phyloP scores from a whole-genome alignment of 2,329 filamentous ascomycete species.

The Tolypocladium guangdongense region DNA sequence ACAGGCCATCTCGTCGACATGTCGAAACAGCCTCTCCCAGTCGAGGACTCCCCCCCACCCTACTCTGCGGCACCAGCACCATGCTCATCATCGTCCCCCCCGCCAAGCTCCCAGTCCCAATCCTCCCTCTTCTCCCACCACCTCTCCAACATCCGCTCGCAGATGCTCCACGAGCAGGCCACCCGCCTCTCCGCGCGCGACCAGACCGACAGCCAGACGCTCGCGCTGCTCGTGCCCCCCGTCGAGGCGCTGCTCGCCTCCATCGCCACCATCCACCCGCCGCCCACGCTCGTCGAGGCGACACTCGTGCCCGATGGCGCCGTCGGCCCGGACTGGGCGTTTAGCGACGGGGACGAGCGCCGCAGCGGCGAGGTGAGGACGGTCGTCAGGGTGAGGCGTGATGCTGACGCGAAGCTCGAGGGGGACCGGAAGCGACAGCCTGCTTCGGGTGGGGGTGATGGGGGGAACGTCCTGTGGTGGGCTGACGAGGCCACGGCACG shows the following conservation, averaged over 20 bases:
- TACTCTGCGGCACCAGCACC: neutral
- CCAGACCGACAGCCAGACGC: conserved; percentile 24
- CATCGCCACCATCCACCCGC: conserved; percentile 20
- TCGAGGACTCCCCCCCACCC: neutral
- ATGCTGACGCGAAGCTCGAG: neutral
- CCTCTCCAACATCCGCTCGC: conserved; percentile 23
- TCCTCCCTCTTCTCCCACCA: conserved; percentile 23
- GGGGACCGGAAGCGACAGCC: conserved; percentile 7
- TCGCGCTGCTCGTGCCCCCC: conserved; percentile 28
- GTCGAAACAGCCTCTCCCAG: neutral
- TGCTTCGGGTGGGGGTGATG: too few species aligned
- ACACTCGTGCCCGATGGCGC: conserved; percentile 32
- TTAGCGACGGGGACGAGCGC: conserved; percentile 21
- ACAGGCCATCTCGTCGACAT: neutral
- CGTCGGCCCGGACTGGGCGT: conserved; percentile 23
- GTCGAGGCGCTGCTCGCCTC: conserved; percentile 30
- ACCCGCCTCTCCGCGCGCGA: conserved; percentile 22
- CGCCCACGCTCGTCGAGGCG: conserved; percentile 27
- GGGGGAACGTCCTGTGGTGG: conserved; percentile 36
- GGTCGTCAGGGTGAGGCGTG: conserved; percentile 17
- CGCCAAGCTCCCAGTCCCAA: neutral
- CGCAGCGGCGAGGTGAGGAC: conserved; percentile 17
- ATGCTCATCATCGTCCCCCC: neutral
- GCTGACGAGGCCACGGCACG: conserved; percentile 32
- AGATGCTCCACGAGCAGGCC: conserved; percentile 24